Evolutionary conservation across 768 basidiomycete species (phyloP).

Genomic region (Mycena galopus): DNA sequence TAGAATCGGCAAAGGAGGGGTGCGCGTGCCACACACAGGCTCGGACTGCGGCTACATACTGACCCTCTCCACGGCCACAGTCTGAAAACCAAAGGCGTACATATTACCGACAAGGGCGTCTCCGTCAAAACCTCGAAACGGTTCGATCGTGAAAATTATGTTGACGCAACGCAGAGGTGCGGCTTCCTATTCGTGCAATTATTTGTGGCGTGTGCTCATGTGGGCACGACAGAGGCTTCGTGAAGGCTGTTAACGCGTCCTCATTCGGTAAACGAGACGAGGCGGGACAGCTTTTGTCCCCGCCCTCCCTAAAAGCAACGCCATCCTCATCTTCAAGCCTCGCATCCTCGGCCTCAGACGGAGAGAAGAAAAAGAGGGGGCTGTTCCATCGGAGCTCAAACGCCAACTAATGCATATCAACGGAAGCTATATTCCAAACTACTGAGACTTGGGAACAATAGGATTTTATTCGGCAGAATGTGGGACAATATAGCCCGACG

Average conservation of each 20-base stretch:
- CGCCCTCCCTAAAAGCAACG: constrained; percentile 38
- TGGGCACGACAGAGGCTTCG: constrained; percentile 58
- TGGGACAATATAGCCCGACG: background rate
- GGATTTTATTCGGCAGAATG: background rate
- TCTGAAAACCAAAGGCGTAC: constrained; percentile 68
- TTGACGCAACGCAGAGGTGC: constrained; percentile 82
- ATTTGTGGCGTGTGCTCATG: background rate
- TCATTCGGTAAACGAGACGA: constrained; percentile 51
- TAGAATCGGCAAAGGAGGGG: constrained; percentile 68
- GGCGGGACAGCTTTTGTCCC: constrained; percentile 16
- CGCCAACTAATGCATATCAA: background rate
- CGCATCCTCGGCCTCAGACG: constrained; percentile 30
- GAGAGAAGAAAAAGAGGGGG: constrained; percentile 45
- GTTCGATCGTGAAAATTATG: constrained; percentile 72
- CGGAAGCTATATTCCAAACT: background rate
- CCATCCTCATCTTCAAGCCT: constrained; percentile 34
- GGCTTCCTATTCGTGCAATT: constrained; percentile 28
- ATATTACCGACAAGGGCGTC: constrained; percentile 71
- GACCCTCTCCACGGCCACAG: constrained; percentile 46
- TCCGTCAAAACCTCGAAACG: constrained; percentile 73
- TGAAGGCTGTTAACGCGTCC: constrained; percentile 64
- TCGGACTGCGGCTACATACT: background rate
- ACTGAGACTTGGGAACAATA: background rate
- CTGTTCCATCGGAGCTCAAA: constrained; percentile 22
- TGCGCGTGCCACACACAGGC: constrained; percentile 46